Conservation (phyloP, 768 basidiomycete species). For the Sistotremastrum niveocremeum region DNA sequence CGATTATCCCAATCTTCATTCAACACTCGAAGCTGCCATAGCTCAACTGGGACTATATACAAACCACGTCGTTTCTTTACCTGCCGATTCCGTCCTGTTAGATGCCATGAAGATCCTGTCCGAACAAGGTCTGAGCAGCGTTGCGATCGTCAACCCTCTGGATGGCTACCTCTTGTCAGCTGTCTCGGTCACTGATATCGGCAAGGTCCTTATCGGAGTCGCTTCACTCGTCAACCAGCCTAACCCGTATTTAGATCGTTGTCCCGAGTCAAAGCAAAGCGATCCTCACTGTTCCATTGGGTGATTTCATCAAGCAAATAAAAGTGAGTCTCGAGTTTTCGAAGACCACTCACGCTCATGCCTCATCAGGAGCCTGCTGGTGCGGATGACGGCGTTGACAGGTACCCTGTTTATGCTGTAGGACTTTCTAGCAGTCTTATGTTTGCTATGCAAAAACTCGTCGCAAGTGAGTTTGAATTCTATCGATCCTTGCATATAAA, state of each 20-base stretch:
- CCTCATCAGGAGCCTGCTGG: slow-evolving; percentile 47
- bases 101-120: slow-evolving; percentile 82
- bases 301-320: slow-evolving; percentile 57
- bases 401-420: slow-evolving; percentile 74
- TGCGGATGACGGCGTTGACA: slow-evolving; percentile 66
- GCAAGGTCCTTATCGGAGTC: slow-evolving; percentile 33
- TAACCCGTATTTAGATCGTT: slow-evolving; percentile 35
- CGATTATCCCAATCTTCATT: background rate
- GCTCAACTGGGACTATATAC: slow-evolving; percentile 43
- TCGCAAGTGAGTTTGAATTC: slow-evolving; percentile 49
- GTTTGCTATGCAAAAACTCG: slow-evolving; percentile 66
- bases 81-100: slow-evolving; percentile 47
- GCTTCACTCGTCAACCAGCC: background rate
- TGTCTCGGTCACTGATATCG: slow-evolving; percentile 73
- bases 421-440: slow-evolving; percentile 46
- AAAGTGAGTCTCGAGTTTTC: slow-evolving; percentile 32
- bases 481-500: slow-evolving; percentile 1
- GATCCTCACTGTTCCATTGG: slow-evolving; percentile 52
- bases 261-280: slow-evolving; percentile 73
- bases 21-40: slow-evolving; percentile 28
- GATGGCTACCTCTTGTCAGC: slow-evolving; percentile 52
- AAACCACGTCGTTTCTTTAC: slow-evolving; percentile 44
- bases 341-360: slow-evolving; percentile 1
- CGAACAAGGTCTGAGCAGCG: slow-evolving; percentile 71
- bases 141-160: slow-evolving; percentile 56